These are phyloP conservation scores for Chaetoceros muelleri DNA, from an alignment of 108 stramenopile species.

Conservation along the genomic window DNA sequence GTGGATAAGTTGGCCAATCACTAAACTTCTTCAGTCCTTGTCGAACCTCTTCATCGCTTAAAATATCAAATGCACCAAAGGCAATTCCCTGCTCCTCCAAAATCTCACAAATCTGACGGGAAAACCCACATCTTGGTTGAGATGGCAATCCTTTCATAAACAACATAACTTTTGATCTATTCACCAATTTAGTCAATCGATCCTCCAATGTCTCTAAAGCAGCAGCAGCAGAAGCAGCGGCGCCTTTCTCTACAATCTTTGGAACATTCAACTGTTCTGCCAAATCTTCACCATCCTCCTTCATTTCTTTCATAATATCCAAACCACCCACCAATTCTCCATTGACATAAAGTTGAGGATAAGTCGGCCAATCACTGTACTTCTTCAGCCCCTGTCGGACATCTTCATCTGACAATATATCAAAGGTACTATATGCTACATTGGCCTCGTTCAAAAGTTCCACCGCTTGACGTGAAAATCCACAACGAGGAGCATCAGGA, in stretches of 20 bases:
- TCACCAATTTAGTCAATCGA: slow-evolving; percentile 43
- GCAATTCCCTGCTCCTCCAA: slow-evolving; percentile 50
- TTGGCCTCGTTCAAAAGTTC: slow-evolving; percentile 52
- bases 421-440: slow-evolving; percentile 74
- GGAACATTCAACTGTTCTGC: slow-evolving; percentile 34
- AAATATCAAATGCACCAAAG: slow-evolving; percentile 81
- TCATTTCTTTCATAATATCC: slow-evolving; percentile 95
- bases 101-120: slow-evolving; percentile 76
- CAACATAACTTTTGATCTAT: slow-evolving; percentile 66
- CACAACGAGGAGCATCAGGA: slow-evolving; percentile 79
- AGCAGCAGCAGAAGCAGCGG: neutral
- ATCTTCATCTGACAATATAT: slow-evolving; percentile 72
- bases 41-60: slow-evolving; percentile 85
- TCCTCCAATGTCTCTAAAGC: slow-evolving; percentile 29
- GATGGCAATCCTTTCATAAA: slow-evolving; percentile 97
- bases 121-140: slow-evolving; percentile 86
- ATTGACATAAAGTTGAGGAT: slow-evolving; percentile 91
- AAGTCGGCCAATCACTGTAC: slow-evolving; percentile 91
- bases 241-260: slow-evolving; percentile 9
- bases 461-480: slow-evolving; percentile 88
- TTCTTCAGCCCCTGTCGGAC: slow-evolving; percentile 88
- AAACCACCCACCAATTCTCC: slow-evolving; percentile 94
- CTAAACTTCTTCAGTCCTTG: slow-evolving; percentile 79
- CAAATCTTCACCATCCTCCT: slow-evolving; percentile 56
- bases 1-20: slow-evolving; percentile 97